Evolutionary conservation across 1,284 basidiomycete species (phyloP).

Genomic region (Heliocybe sulcata): DNA sequence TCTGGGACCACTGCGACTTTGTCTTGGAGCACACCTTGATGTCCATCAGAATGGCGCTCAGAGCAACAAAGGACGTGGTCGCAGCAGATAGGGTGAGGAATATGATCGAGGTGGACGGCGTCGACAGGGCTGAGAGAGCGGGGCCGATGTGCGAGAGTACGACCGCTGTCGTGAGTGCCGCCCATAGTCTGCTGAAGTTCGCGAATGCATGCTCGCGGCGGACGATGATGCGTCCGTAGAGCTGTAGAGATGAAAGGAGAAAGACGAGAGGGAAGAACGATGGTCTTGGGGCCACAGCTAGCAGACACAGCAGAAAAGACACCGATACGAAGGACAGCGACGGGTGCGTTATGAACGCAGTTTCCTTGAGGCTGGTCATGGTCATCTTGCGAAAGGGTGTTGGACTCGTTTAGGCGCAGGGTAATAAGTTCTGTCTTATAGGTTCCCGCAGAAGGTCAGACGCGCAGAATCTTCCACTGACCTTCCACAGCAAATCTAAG

Average conservation of each 20-base stretch:
- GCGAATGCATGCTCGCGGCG: constrained; percentile 23
- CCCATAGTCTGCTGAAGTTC: constrained; percentile 29
- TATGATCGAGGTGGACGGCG: constrained; percentile 35
- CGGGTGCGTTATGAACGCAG: constrained; percentile 27
- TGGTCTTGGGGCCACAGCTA: constrained; percentile 44
- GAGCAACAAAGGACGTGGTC: constrained; percentile 36
- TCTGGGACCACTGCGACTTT: constrained; percentile 29
- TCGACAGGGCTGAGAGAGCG: constrained; percentile 50
- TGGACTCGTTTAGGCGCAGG: too few species aligned
- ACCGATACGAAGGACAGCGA: constrained; percentile 29
- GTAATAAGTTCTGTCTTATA: too few species aligned
- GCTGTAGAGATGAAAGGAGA: constrained; percentile 37
- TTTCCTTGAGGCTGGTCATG: not conserved
- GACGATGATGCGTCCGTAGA: constrained; percentile 41
- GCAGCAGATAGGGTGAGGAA: constrained; percentile 34
- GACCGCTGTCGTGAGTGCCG: constrained; percentile 36
- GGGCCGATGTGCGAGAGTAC: constrained; percentile 39
- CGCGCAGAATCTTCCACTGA: too few species aligned
- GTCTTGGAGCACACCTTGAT: constrained; percentile 24
- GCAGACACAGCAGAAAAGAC: constrained; percentile 28
- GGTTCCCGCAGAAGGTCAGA: too few species aligned
- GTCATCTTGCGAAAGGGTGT: too few species aligned
- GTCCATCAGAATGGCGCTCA: constrained; percentile 31
- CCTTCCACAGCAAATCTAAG: too few species aligned
- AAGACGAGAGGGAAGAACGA: constrained; percentile 41